Conservation (phyloP, 192 early-diverging fungal species). For the Oehlia diaphana region DNA sequence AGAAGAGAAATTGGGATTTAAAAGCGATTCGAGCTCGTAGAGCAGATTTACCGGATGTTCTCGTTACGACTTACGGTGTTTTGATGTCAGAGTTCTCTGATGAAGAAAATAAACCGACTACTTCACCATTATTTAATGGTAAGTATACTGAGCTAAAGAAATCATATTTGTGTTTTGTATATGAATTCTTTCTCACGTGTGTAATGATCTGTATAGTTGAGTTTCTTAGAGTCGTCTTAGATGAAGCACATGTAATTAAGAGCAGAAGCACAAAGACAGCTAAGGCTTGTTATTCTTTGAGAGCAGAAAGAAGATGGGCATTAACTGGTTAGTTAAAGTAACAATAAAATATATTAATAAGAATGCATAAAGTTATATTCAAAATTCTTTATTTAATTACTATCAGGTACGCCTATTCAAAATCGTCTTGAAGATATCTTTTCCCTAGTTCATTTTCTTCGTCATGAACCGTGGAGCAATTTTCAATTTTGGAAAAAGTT, state of each 20-base stretch:
- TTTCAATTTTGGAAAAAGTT: constrained; percentile 76
- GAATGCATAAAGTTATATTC: background rate
- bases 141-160: background rate
- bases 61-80: constrained; percentile 55
- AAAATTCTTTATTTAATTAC: background rate
- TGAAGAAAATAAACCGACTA: background rate
- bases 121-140: background rate
- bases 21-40: constrained; percentile 8
- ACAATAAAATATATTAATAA: background rate
- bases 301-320: constrained; percentile 78
- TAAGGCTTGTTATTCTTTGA: constrained; percentile 69
- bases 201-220: constrained; percentile 55
- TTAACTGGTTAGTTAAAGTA: constrained; percentile 50
- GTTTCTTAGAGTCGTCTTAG: constrained; percentile 88
- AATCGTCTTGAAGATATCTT: constrained; percentile 87
- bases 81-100: constrained; percentile 43
- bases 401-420: constrained; percentile 80
- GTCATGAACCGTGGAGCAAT: constrained; percentile 66
- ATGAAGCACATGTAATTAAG: constrained; percentile 95
- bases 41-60: constrained; percentile 38
- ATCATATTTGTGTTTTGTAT: background rate
- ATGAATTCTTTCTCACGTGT: background rate
- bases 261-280: constrained; percentile 72
- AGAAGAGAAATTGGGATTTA: constrained; percentile 30
- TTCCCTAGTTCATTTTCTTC: constrained; percentile 81